Evolutionary conservation across 83 land plant genomes (phyloP), one percentile per base, ranked within the genome.

Genomic region (Thuja plicata): DNA sequence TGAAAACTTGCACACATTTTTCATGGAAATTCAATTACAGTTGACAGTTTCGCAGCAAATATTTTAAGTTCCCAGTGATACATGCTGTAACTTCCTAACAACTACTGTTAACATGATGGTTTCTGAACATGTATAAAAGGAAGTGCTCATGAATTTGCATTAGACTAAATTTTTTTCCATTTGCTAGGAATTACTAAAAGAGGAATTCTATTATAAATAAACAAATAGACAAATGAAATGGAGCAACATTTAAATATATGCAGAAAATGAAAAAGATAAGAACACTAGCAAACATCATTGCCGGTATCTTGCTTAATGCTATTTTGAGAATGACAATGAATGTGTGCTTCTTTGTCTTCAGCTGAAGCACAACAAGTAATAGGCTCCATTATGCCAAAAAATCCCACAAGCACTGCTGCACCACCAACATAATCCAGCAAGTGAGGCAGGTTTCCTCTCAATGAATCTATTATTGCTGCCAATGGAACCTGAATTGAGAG

Each of bases 401-500:
- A 97, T 9, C 98, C 97, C 43, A 92, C 88, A 88, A 94, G 89
- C 77, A 97, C 93, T 54, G 95, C 91, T 32, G 87, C 91, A 54
- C 93, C 98, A 71, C 98, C 98, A 54, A 97, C 24, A 66, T 95
- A 91, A 83, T 96, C 95, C 88, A 93, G 57, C 8, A 91, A 83
- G 86, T 89, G 85, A 21, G 96, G 98, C 19, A 90, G 78, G 79
- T 92, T 91, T 48, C 98, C 97, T 24, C 91, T 92, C 35, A 97
- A 24, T 70, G 95, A 92, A 92, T 97, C 98, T 40, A 97, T 94
- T 84, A 94, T 86, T 41, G 95, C 97, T 32, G 98, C 97, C 83
- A 97, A 81, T 6, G 98, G 98, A 10, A 97, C 97, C 81, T 97
- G 98, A 84, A 97, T 94, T 50, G 97, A 93, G 38, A 97, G 93